phyloP scores from a whole-genome alignment of 2,329 filamentous ascomycete species.

The Clonostachys rhizophaga region DNA sequence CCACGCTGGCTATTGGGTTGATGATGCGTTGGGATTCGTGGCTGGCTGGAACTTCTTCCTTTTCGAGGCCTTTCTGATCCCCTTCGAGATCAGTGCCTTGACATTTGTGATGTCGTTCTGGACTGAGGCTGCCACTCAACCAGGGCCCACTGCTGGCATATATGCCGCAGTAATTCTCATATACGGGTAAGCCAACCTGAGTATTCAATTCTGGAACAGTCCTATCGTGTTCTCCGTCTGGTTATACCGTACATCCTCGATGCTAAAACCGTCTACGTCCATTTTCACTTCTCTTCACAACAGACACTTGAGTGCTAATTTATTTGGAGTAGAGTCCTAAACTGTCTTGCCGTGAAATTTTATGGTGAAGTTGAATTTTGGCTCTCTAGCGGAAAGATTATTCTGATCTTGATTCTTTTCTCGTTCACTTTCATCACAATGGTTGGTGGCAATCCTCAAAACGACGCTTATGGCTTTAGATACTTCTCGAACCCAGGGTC shows the following conservation, averaged over 20 bases:
- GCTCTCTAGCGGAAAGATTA: constrained; percentile 44
- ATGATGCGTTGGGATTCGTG: constrained; percentile 52
- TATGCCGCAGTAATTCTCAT: constrained; percentile 35
- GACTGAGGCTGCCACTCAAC: constrained; percentile 13
- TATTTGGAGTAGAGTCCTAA: constrained; percentile 15
- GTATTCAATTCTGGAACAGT: no score
- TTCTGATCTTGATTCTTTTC: constrained; percentile 55
- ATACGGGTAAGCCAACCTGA: constrained; percentile 16
- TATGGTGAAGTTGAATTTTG: constrained; percentile 42
- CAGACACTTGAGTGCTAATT: constrained; percentile 2
- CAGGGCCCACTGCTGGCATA: constrained; percentile 30
- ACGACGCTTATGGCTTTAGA: constrained; percentile 55
- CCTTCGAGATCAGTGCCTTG: constrained; percentile 43
- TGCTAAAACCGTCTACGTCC: not conserved
- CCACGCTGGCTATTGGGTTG: constrained; percentile 52
- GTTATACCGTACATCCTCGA: no score
- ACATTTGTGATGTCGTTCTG: constrained; percentile 30
- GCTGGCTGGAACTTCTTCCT: constrained; percentile 46
- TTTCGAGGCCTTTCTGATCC: constrained; percentile 43
- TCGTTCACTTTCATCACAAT: constrained; percentile 56
- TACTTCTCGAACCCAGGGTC: constrained; percentile 61
- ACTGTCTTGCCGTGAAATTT: constrained; percentile 31
- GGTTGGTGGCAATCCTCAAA: constrained; percentile 52
- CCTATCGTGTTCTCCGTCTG: no score
- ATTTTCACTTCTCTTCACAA: constrained; percentile 2